Base-by-base conservation (phyloP, 2,329 filamentous ascomycete species). In the Ploettnerulaceae sp. region DNA sequence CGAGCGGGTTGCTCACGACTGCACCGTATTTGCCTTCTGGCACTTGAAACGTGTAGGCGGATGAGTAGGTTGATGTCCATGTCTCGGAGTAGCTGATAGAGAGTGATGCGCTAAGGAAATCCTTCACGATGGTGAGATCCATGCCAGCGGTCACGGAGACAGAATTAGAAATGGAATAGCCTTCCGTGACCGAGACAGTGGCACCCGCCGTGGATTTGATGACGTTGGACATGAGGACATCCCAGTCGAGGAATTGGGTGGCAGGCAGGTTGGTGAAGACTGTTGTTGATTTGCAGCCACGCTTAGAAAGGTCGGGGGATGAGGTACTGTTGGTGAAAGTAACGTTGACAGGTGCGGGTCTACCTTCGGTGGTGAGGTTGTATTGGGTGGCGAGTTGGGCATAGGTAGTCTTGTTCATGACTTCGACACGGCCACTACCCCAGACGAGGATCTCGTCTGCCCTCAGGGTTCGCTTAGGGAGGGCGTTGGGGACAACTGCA, bases 1-100 rank as follows among this genome's bases (percentile, higher is more conserved):
- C 66, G 56, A 53, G 57, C 3, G 58, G 64, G 55, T 66, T 70
- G 55, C 62, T 68, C 15, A 71, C 65, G 28, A 69, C 63, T 12
- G 65, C 59, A 17, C 67, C 68, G 48, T 63, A 67, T 54, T 68
- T 64, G 35, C 63, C 66, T 0, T 46, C 54, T 1, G 67, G 66
- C 0, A 71, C 63, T 4, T 47, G 53, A 40, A 62, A 67, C 5
- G 48, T 50, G 42, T 67, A 65, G 2, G 53, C 52, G 33, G 64
- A 59, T 0, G 61, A 53, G 46, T 67, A 57, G 1, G 55, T 39
- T 1, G 62, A 64, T 3, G 61, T 57, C 68, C 67, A 70, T 2
- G 58, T 53, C 24, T 54, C 28, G 11, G 49, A 51, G 49, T 66
- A 64, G 39, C 56, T 49, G 47, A 66, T 57, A 9, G 51, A 51